A percentile compares a stretch with the other conserved stretches of the same genome.
phyloP scores from a whole-genome alignment of 108 stramenopile species.

The Nitzschia sp. region DNA sequence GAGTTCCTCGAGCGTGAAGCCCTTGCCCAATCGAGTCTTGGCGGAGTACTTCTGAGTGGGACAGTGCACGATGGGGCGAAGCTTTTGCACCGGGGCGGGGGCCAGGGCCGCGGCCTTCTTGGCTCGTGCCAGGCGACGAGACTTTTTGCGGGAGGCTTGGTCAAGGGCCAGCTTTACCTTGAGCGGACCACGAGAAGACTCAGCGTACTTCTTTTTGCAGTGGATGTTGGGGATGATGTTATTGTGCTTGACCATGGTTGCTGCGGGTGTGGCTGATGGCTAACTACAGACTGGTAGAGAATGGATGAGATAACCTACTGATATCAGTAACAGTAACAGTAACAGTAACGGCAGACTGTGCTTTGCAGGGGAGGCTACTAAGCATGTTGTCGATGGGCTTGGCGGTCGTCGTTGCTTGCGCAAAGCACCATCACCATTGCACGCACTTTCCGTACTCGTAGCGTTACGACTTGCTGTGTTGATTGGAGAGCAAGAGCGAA shows the following conservation, averaged over 20 bases:
- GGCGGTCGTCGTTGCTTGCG: too few species aligned
- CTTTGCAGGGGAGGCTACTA: too few species aligned
- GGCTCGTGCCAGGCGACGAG: constrained; percentile 91
- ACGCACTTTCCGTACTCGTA: too few species aligned
- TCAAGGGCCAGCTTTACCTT: constrained; percentile 91
- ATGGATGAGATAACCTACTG: too few species aligned
- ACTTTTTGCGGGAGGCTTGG: constrained; percentile 97
- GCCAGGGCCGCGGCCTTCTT: constrained; percentile 96
- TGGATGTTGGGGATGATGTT: constrained; percentile 98
- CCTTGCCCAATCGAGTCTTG: constrained; percentile 94
- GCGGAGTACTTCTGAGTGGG: constrained; percentile 95
- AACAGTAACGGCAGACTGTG: too few species aligned
- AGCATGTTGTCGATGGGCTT: too few species aligned
- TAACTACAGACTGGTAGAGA: too few species aligned
- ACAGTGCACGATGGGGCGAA: constrained; percentile 96
- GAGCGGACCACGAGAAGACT: constrained; percentile 89
- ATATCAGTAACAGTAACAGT: too few species aligned
- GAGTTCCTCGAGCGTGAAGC: constrained; percentile 96
- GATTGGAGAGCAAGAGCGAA: too few species aligned
- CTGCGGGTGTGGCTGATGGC: too few species aligned
- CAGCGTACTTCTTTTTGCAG: constrained; percentile 96
- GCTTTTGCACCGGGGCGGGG: constrained; percentile 91
- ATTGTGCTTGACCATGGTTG: constrained; percentile 97
- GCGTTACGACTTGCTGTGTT: too few species aligned
- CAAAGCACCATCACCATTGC: too few species aligned